Percentiles rank a stretch among this genome's conserved stretches.
phyloP scores from a whole-genome alignment of 257 asterid species.

The Salvia splendens region DNA sequence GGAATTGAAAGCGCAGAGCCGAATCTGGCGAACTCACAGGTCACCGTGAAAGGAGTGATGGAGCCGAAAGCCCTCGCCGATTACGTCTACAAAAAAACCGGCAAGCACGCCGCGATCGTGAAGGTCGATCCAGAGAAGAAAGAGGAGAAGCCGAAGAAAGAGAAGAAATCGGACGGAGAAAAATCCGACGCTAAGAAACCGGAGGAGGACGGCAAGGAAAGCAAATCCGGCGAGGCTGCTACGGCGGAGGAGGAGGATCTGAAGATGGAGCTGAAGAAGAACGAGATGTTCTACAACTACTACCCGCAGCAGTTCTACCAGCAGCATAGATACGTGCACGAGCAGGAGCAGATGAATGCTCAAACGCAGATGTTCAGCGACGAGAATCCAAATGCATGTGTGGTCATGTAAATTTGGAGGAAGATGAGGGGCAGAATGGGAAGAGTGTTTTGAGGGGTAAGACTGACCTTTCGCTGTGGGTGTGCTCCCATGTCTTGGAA shows the following conservation, averaged over 20 bases:
- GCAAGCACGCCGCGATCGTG: slow-evolving; percentile 59
- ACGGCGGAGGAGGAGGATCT: slow-evolving; percentile 37
- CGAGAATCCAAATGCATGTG: slow-evolving; percentile 66
- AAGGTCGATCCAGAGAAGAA: slow-evolving; percentile 67
- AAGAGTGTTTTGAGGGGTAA: slow-evolving; percentile 18
- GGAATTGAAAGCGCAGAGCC: slow-evolving; percentile 80
- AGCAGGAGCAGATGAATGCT: slow-evolving; percentile 40
- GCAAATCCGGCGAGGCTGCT: no score
- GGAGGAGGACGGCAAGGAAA: slow-evolving; percentile 24
- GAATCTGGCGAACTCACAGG: slow-evolving; percentile 70
- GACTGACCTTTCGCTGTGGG: slow-evolving; percentile 27
- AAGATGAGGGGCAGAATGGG: slow-evolving; percentile 34
- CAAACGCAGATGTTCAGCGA: slow-evolving; percentile 66
- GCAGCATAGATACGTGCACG: slow-evolving; percentile 43
- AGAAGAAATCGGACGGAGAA: slow-evolving; percentile 40
- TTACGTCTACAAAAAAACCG: slow-evolving; percentile 60
- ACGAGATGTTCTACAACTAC: slow-evolving; percentile 42
- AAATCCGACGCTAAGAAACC: slow-evolving; percentile 38
- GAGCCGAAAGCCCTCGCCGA: slow-evolving; percentile 56
- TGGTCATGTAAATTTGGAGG: slow-evolving; percentile 45
- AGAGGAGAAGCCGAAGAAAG: slow-evolving; percentile 40
- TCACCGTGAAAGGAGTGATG: slow-evolving; percentile 66
- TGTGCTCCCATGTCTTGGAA: background rate
- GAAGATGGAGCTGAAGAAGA: slow-evolving; percentile 47
- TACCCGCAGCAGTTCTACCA: slow-evolving; percentile 46